Conservation (phyloP, 768 basidiomycete genomes). For the Tubosaeta sp. region DNA sequence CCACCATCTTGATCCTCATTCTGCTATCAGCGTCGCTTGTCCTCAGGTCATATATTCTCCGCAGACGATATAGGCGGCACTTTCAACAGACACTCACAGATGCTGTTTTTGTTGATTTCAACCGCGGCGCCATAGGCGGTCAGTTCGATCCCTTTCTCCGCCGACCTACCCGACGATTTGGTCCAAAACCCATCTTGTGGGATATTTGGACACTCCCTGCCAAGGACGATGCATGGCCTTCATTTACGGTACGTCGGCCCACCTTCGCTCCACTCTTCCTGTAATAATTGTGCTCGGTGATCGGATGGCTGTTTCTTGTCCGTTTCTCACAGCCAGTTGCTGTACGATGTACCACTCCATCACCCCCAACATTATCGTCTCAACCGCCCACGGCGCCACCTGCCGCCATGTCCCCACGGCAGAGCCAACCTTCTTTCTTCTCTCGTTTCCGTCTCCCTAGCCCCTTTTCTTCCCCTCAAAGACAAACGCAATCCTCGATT, state of each 20-base stretch:
- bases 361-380: neutral
- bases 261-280: neutral
- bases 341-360: conserved; percentile 2
- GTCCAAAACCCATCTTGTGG: conserved; percentile 14
- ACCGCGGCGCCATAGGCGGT: neutral
- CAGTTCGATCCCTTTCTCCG: conserved; percentile 1
- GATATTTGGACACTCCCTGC: conserved; percentile 12
- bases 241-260: conserved; percentile 10
- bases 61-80: conserved; percentile 52
- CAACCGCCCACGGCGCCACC: neutral
- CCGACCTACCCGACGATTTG: conserved; percentile 5
- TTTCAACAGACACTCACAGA: conserved; percentile 51
- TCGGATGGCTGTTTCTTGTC: neutral
- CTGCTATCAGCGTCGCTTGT: conserved; percentile 62
- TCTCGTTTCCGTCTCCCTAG: conserved; percentile 10
- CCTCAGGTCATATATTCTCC: conserved; percentile 56
- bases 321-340: conserved; percentile 16
- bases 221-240: conserved; percentile 4
- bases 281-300: neutral
- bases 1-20: conserved; percentile 65
- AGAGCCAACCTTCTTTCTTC: neutral
- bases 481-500: neutral
- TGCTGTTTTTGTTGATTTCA: conserved; percentile 37
- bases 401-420: neutral
- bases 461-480: neutral